Base-by-base conservation (phyloP, 1,284 basidiomycete genomes). In the Kalmanozyma brasiliensis region DNA sequence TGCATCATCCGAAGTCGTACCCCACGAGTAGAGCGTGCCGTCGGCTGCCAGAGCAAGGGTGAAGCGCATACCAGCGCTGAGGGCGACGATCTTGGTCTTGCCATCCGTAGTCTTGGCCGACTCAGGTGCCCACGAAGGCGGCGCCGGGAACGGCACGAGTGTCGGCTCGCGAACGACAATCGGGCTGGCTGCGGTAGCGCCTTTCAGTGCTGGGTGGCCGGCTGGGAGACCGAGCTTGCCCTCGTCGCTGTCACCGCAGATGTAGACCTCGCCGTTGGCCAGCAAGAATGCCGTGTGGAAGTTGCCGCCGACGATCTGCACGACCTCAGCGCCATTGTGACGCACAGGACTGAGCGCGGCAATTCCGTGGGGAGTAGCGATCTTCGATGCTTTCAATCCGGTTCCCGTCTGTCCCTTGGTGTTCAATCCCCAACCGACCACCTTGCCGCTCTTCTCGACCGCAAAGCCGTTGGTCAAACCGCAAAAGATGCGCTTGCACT, bases 351-450 rank as follows among this genome's bases (percentile, higher is more conserved):
- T 86, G 13, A 97, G 86, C 1, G 86, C 84, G 32, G 86, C 84
- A 33, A 97, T 88, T 43, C 86, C 85, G 55, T 86, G 87, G 1
- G 94, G 94, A 1, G 87, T 84, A 43, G 87, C 86, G 40, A 96
- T 86, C 26, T 85, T 85, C 17, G 86, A 83, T 32, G 83, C 78
- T 20, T 85, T 85, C 41, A 63, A 48, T 8, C 80, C 80, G 8
- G 88, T 85, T 32, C 90, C 90, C 0, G 87, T 87, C 82, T 92
- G 90, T 26, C 87, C 86, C 82, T 87, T 87, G 35, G 86, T 89
- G 83, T 97, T 96, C 62, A 94, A 85, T 22, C 94, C 94, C 94
- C 94, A 97, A 3, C 88, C 92, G 87, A 89, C 95, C 4, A 94
- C 90, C 45, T 87, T 87, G 34, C 93, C 94, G 20, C 86, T 84